Conservation (phyloP, 108 stramenopile species). For the Skeletonema tropicum region DNA sequence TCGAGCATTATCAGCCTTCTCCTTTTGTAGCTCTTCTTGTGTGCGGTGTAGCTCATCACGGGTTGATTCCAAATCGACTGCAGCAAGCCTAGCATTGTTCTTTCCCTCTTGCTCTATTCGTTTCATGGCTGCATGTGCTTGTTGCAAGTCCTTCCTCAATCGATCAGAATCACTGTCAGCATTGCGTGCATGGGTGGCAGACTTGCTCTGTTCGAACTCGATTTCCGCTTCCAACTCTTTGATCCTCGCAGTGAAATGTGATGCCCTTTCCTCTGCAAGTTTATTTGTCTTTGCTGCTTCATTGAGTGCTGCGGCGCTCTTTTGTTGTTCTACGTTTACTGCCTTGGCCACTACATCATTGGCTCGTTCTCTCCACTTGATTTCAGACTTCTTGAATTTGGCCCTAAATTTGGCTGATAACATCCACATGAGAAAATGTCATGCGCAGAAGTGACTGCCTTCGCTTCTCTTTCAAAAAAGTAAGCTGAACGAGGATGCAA, state of each 20-base stretch:
- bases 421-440: constrained; percentile 39
- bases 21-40: constrained; percentile 2
- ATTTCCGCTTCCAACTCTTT: constrained; percentile 10
- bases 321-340: background rate
- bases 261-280: constrained; percentile 6
- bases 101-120: constrained; percentile 4
- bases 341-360: constrained; percentile 26
- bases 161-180: background rate
- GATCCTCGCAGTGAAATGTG: constrained; percentile 8
- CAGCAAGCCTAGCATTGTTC: background rate
- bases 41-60: constrained; percentile 5
- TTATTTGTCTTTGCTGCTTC: background rate
- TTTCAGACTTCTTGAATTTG: constrained; percentile 16
- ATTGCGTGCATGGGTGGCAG: background rate
- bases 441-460: constrained; percentile 5
- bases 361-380: constrained; percentile 17
- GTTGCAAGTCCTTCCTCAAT: constrained; percentile 4
- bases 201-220: constrained; percentile 10
- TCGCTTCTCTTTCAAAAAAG: background rate
- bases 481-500: constrained; percentile 3
- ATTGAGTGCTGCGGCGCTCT: background rate
- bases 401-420: constrained; percentile 4
- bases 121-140: background rate
- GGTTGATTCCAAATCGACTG: constrained; percentile 23
- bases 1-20: background rate